Percentiles rank a stretch among this genome's conserved stretches.
Conservation (phyloP, 2,329 filamentous ascomycete genomes). For the Fonsecaea pugnacius region DNA sequence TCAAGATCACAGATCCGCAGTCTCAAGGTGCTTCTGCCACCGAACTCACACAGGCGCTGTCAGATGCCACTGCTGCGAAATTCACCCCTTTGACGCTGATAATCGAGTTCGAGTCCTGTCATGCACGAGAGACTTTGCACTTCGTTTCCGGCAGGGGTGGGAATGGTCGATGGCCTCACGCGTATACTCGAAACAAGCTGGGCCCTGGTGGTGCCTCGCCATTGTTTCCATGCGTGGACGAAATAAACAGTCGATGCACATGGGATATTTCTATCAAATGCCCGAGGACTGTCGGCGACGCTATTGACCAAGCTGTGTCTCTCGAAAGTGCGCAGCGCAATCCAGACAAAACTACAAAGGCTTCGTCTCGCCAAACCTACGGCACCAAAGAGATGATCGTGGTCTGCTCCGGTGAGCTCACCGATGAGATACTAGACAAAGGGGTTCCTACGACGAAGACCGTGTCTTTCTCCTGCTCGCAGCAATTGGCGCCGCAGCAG, state of each 20-base stretch:
- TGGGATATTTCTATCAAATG: conserved; percentile 90
- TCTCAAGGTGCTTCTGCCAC: conserved; percentile 40
- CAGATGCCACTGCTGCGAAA: conserved; percentile 48
- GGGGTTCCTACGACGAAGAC: conserved; percentile 82
- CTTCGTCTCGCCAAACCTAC: conserved; percentile 27
- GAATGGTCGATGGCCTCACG: conserved; percentile 84
- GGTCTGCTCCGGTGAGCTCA: conserved; percentile 85
- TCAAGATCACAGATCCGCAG: conserved; percentile 46
- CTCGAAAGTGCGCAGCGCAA: conserved; percentile 16
- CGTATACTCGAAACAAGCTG: conserved; percentile 81
- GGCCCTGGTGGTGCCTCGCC: conserved; percentile 79
- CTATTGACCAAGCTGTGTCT: conserved; percentile 43
- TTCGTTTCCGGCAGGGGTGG: conserved; percentile 84
- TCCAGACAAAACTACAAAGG: conserved; percentile 19
- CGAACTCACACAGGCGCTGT: conserved; percentile 42
- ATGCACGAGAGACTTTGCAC: conserved; percentile 82
- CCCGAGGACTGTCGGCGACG: conserved; percentile 84
- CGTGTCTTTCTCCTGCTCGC: conserved; percentile 78
- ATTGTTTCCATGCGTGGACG: conserved; percentile 92
- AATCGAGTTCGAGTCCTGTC: conserved; percentile 77
- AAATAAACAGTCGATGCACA: conserved; percentile 75
- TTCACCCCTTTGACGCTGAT: conserved; percentile 67
- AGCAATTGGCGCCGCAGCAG: conserved; percentile 80
- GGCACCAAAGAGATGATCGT: conserved; percentile 72
- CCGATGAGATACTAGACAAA: conserved; percentile 79